phyloP scores from a whole-genome alignment of 495 filamentous ascomycete genomes.

The Staphylotrichum longicolle region DNA sequence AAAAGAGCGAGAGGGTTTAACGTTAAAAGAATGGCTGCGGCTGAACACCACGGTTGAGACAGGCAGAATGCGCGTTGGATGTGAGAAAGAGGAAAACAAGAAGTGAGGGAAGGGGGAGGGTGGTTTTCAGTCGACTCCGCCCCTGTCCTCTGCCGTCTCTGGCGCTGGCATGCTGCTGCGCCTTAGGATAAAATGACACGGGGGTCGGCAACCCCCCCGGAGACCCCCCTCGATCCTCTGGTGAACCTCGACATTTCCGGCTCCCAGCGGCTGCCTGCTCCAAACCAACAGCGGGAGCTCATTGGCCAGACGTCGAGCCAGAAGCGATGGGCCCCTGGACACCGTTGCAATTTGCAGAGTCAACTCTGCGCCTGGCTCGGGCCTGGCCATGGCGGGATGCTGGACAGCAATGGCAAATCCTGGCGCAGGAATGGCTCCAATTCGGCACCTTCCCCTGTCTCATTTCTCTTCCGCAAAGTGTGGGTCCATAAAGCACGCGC shows the following conservation, averaged over 20 bases:
- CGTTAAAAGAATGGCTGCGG: constrained; percentile 12
- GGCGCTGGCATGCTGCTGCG: constrained; percentile 16
- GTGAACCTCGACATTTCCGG: constrained; percentile 12
- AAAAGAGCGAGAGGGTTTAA: constrained; percentile 14
- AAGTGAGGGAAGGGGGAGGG: neutral
- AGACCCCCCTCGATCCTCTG: neutral
- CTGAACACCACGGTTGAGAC: constrained; percentile 10
- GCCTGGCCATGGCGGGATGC: neutral
- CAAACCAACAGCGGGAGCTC: neutral
- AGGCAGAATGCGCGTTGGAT: constrained; percentile 10
- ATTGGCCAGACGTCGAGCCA: neutral
- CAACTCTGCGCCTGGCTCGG: too few species aligned
- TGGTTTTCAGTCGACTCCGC: constrained; percentile 8
- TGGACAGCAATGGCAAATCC: neutral
- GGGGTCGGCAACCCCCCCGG: neutral
- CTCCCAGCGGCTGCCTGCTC: neutral
- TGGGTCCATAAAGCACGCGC: constrained; percentile 11
- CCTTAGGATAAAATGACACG: constrained; percentile 12
- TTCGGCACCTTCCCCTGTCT: neutral
- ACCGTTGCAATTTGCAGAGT: neutral
- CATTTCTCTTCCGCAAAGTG: constrained; percentile 1
- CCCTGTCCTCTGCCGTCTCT: neutral
- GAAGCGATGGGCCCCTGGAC: constrained; percentile 5
- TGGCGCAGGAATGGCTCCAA: neutral
- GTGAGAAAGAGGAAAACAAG: constrained; percentile 3